phyloP scores from a whole-genome alignment of 805 yeast genomes.

The Candida orba region DNA sequence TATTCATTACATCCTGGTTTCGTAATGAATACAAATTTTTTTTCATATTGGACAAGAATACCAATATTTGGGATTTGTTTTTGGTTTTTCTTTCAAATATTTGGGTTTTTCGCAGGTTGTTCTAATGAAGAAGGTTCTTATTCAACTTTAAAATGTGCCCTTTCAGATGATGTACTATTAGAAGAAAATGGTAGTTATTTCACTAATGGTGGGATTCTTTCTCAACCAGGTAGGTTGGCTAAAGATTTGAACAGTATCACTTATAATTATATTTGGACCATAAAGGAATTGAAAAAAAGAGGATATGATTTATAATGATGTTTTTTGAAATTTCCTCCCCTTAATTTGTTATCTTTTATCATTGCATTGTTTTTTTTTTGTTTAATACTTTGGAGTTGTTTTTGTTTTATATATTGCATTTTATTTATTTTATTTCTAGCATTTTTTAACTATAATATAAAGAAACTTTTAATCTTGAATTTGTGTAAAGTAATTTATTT shows the following conservation, averaged over 20 bases:
- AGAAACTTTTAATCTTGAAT: too few species aligned
- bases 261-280: slow-evolving; percentile 76
- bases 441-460: too few species aligned
- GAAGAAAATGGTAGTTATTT: slow-evolving; percentile 64
- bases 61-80: slow-evolving; percentile 73
- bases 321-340: too few species aligned
- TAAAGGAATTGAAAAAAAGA: slow-evolving; percentile 48
- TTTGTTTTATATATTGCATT: neutral
- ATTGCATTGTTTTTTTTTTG: neutral
- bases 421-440: neutral
- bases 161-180: slow-evolving; percentile 35
- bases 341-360: neutral
- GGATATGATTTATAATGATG: slow-evolving; percentile 28
- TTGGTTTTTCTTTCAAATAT: slow-evolving; percentile 63
- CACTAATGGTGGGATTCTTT: slow-evolving; percentile 50
- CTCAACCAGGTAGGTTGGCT: slow-evolving; percentile 54
- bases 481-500: too few species aligned
- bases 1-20: slow-evolving; percentile 78
- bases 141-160: slow-evolving; percentile 56
- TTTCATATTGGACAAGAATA: slow-evolving; percentile 68
- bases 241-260: slow-evolving; percentile 52
- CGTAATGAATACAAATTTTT: slow-evolving; percentile 74
- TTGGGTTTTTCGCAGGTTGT: slow-evolving; percentile 65
- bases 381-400: neutral
- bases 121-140: slow-evolving; percentile 64